Evolutionary conservation across 2,329 filamentous ascomycete species (phyloP), one percentile per base, ranked within the genome.

Genomic region (Aspergillus transmontanensis): DNA sequence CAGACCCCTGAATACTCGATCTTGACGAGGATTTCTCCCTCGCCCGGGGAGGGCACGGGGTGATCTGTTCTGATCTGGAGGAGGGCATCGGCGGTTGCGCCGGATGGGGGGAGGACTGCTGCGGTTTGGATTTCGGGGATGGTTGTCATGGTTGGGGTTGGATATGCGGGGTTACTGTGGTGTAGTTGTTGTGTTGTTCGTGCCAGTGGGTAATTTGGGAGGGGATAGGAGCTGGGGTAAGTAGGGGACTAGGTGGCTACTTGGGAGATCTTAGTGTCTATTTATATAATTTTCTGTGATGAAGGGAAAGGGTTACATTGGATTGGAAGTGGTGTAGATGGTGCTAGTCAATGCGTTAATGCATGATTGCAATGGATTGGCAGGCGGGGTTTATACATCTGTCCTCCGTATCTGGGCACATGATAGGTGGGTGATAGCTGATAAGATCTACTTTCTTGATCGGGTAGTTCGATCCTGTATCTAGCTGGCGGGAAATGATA

Each of bases 1-100:
- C 81, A 83, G 28, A 83, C 79, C 0, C 81, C 81, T 0, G 79
- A 82, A 67, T 72, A 82, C 64, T 83, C 81, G 11, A 83, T 72
- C 62, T 83, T 82, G 45, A 83, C 74, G 16, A 83, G 75, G n/a
- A 83, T 63, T 60, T 83, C 79, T 4, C 78, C 75, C 1, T 76
- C 64, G 5, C 67, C 67, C 0, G 80, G 80, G 6, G 67, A 66
- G 21, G 81, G 77, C 2, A 83, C 73, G 3, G 75, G 70, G 6
- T 69, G 67, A 28, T 69, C 70, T 30, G 59, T 66, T 59, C 51
- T 65, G 50, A 77, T 74, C 30, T 68, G 59, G 23, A 77, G 67
- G 32, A 64, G 65, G 11, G 65, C 66, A 30, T 66, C 64, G 32
- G 61, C 59, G 30, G 68, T 60, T 32, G 66, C 60, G 7, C 71